phyloP scores from a whole-genome alignment of 306 rosid species.

The Acacia confusa region DNA sequence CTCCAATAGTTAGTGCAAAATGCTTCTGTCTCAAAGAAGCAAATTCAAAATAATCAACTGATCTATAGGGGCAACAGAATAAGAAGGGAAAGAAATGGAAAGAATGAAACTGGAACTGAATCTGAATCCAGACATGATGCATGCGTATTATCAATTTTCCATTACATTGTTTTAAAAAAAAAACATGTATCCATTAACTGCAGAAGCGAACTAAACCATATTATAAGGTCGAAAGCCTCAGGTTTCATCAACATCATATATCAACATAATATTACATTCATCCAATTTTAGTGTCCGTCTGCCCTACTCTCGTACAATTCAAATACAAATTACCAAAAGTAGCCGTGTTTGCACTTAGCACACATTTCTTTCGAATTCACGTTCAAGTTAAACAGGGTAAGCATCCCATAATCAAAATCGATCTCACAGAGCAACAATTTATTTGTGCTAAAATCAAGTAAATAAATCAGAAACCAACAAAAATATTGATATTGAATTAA shows the following conservation, averaged over 20 bases:
- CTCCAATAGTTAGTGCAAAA: neutral
- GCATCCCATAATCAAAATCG: conserved; percentile 6
- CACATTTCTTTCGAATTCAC: neutral
- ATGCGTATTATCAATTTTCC: neutral
- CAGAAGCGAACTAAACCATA: conserved; percentile 6
- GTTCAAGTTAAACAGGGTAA: neutral
- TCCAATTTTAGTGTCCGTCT: neutral
- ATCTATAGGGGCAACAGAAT: neutral
- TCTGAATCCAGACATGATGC: neutral
- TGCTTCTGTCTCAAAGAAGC: neutral
- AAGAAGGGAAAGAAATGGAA: neutral
- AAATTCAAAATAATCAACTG: neutral
- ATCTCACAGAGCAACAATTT: conserved; percentile 22
- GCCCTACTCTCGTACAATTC: conserved; percentile 1
- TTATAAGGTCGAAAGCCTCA: neutral
- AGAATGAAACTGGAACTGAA: conserved; percentile 4
- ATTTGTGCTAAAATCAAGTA: neutral
- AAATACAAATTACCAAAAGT: neutral
- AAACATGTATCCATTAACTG: neutral
- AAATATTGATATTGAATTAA: neutral
- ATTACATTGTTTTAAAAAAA: neutral
- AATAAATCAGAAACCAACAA: conserved; percentile 4
- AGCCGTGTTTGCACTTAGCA: conserved; percentile 2
- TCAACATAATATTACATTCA: neutral
- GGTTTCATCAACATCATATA: neutral